Base-by-base conservation (phyloP, 2,329 filamentous ascomycete genomes). In the Elsinoe necatrix region DNA sequence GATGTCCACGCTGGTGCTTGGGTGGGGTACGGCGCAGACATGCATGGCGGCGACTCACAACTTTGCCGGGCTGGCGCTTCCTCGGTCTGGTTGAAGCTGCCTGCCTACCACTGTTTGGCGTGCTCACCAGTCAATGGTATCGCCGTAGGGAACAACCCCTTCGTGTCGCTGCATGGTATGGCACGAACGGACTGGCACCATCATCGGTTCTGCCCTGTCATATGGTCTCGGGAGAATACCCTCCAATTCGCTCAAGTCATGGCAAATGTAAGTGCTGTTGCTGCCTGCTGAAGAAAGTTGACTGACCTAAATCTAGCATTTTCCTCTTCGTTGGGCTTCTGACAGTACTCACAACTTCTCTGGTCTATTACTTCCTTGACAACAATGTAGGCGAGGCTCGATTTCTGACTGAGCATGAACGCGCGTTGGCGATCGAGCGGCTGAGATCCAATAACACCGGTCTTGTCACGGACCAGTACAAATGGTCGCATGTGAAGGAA, bases 51-150 rank as follows among this genome's bases (percentile, higher is more conserved):
- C 78, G 0, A 78, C 80, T 1, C 71, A 75, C 16, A 80, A 78
- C 63, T 86, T 80, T 62, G 71, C 75, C 0, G 79, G 81, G 1
- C 78, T 82, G 0, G 75, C 85, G 21, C 64, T 80, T 86, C 61
- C 73, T 86, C 1, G 84, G 84, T 21, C 73, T 84, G 0, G 85
- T 85, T 55, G 84, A 87, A 66, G 75, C 81, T 0, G 80, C 82
- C 0, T 81, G 86, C 4, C 82, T 81, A 0, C 84, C 84, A 0
- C 80, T 82, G 0, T 86, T 86, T 63, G 78, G 80, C 0, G 73
- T 87, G 1, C 62, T 67, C 18, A 64, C 62, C 11, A 59, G 57
- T 2, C 61, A 63, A 41, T 67, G 64, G 65, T 67, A 61, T 41
- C 58, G 64, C 55, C 56, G 63, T 50, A 60, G 56, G n/a, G 65